Conservation (phyloP, 768 basidiomycete species). For the Lactarius indigo region DNA sequence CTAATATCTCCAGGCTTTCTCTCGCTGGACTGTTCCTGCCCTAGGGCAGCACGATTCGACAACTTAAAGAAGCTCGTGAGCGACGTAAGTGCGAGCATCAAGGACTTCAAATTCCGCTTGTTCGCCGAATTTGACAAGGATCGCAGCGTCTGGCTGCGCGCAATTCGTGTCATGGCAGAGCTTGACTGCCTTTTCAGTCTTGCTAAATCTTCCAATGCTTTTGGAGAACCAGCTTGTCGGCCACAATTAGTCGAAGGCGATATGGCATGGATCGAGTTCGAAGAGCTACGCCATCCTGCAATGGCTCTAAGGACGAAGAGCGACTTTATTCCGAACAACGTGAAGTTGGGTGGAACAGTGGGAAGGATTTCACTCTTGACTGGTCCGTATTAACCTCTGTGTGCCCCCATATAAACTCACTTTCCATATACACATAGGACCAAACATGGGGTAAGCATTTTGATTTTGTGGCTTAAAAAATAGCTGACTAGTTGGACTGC, state of each 20-base stretch:
- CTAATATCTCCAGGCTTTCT: constrained; percentile 48
- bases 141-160: constrained; percentile 76
- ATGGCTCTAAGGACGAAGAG: constrained; percentile 60
- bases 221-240: constrained; percentile 92
- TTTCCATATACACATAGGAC: constrained; percentile 43
- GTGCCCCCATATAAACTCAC: background rate
- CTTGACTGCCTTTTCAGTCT: constrained; percentile 94
- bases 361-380: constrained; percentile 83
- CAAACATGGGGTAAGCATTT: constrained; percentile 79
- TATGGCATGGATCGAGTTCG: constrained; percentile 80
- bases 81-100: constrained; percentile 76
- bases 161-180: constrained; percentile 83
- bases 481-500: background rate
- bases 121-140: constrained; percentile 82
- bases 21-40: constrained; percentile 75
- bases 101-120: constrained; percentile 75
- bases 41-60: constrained; percentile 67
- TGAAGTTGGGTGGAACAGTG: constrained; percentile 74
- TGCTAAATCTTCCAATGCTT: constrained; percentile 81
- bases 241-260: constrained; percentile 84
- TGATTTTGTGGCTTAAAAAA: background rate
- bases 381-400: constrained; percentile 43
- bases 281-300: constrained; percentile 86
- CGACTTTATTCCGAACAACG: constrained; percentile 91
- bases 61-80: constrained; percentile 92